Evolutionary conservation across 768 basidiomycete species (phyloP).

Genomic region (Xanthoconium purpureum): DNA sequence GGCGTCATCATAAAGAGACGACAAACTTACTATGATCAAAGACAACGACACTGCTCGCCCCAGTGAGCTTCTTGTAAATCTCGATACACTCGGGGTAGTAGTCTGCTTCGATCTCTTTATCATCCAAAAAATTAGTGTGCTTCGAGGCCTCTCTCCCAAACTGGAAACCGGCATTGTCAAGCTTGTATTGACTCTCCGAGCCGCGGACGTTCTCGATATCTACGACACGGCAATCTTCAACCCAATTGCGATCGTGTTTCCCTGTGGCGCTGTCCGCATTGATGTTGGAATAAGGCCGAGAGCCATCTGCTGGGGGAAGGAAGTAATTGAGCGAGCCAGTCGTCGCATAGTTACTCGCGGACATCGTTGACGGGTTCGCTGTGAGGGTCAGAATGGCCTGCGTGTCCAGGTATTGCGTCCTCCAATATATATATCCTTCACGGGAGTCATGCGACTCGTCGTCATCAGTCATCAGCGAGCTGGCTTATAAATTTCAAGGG

Average conservation of each 20-base stretch:
- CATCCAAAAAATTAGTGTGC: conserved; percentile 33
- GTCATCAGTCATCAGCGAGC: too few species aligned
- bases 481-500: too few species aligned
- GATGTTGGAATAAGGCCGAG: conserved; percentile 14
- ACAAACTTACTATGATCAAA: conserved; percentile 40
- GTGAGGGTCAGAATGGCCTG: not conserved
- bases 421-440: conserved; percentile 28
- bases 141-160: conserved; percentile 23
- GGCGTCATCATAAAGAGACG: not conserved
- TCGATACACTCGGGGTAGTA: conserved; percentile 41
- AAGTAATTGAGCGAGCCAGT: conserved; percentile 19
- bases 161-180: conserved; percentile 39
- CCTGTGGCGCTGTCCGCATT: conserved; percentile 19
- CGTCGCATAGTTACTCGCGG: conserved; percentile 15
- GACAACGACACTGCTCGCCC: conserved; percentile 37
- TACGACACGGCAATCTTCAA: conserved; percentile 8
- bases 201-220: conserved; percentile 35
- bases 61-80: conserved; percentile 38
- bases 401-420: conserved; percentile 15
- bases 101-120: conserved; percentile 34
- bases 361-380: conserved; percentile 9
- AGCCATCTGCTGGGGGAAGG: conserved; percentile 17
- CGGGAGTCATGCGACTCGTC: not conserved
- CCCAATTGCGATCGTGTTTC: conserved; percentile 20
- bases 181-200: conserved; percentile 29